These are phyloP conservation scores for Silene latifolia DNA, from an alignment of 148 eudicot genomes.

Conservation along the genomic window DNA sequence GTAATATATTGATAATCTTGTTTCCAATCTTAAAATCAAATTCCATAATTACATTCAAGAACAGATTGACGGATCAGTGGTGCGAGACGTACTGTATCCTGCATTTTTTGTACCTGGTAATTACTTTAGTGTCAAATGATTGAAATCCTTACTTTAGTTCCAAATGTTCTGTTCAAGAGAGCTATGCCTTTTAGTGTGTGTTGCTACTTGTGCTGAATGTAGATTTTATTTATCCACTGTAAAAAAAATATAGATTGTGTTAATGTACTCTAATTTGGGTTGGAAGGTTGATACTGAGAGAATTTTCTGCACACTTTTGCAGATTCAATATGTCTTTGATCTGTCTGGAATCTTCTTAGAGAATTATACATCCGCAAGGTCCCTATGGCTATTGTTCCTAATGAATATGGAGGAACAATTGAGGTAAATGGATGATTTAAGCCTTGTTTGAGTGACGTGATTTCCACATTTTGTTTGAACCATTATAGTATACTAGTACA, in stretches of 20 bases:
- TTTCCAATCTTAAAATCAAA: too few relatives aligned
- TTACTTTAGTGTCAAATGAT: background rate
- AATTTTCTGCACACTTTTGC: constrained; percentile 16
- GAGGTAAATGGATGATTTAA: constrained; percentile 43
- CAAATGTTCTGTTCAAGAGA: too few relatives aligned
- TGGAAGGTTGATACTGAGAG: background rate
- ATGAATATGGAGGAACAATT: constrained; percentile 95
- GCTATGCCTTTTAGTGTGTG: too few relatives aligned
- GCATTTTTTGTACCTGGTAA: constrained; percentile 15
- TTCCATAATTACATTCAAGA: too few relatives aligned
- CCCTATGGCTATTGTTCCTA: constrained; percentile 95
- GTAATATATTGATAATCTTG: too few relatives aligned
- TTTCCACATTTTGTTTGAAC: background rate
- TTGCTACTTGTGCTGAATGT: too few relatives aligned
- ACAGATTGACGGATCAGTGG: constrained; percentile 10
- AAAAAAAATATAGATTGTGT: background rate
- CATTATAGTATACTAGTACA: background rate
- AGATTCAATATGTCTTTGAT: constrained; percentile 99
- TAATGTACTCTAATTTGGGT: background rate
- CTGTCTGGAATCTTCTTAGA: constrained; percentile 97
- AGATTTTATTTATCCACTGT: too few relatives aligned
- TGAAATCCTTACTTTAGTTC: background rate
- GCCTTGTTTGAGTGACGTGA: constrained; percentile 18
- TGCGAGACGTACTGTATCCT: constrained; percentile 4
- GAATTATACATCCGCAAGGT: constrained; percentile 96